Evolutionary conservation across 345 rosid genomes (phyloP).

Genomic region (Lepidium aucheri): DNA sequence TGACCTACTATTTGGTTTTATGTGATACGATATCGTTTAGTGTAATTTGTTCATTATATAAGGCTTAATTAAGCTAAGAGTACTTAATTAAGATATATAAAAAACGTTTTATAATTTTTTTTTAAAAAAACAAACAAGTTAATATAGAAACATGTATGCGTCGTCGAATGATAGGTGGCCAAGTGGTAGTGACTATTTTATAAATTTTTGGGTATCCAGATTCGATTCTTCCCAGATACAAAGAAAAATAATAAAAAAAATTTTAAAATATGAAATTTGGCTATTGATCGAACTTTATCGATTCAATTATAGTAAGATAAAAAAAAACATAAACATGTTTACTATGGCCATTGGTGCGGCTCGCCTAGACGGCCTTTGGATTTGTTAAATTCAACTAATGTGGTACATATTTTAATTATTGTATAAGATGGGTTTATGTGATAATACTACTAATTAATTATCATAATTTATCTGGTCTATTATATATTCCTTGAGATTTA

Average conservation of each 20-base stretch:
- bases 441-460: not conserved
- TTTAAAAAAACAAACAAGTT: no score
- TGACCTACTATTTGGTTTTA: not conserved
- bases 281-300: no score
- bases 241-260: no score
- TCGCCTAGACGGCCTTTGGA: constrained; percentile 11
- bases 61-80: not conserved
- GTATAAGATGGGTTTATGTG: not conserved
- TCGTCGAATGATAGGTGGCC: no score
- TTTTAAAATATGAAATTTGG: no score
- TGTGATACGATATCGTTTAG: not conserved
- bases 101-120: not conserved
- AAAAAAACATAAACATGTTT: no score
- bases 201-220: no score
- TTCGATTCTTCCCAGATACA: no score
- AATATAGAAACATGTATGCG: no score
- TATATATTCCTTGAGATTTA: not conserved
- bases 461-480: not conserved
- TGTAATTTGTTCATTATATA: not conserved
- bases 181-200: no score
- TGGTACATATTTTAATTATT: not conserved
- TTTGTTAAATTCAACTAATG: constrained; percentile 6
- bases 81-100: not conserved
- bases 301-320: no score
- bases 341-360: constrained; percentile 10